Percentiles rank a stretch among this genome's conserved stretches.
These are phyloP conservation scores for Mesembryanthemum crystallinum DNA, from an alignment of 148 eudicot genomes.

Conservation along the genomic window DNA sequence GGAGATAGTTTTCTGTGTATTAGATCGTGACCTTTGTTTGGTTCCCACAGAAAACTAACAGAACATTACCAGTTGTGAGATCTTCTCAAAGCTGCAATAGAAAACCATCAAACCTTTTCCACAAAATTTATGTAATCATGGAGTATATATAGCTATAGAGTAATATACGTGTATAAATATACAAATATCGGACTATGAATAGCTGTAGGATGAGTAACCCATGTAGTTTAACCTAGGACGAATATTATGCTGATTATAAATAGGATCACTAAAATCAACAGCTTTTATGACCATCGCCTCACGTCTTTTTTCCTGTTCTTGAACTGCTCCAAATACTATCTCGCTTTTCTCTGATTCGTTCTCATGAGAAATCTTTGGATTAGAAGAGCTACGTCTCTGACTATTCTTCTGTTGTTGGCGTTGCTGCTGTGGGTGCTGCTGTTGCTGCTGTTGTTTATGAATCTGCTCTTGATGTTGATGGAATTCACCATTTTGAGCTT, in stretches of 20 bases:
- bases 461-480: slow-evolving; percentile 18
- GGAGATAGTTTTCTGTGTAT: not conserved
- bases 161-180: not conserved
- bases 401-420: slow-evolving; percentile 36
- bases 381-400: slow-evolving; percentile 45
- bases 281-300: slow-evolving; percentile 83
- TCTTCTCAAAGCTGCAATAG: slow-evolving; percentile 5
- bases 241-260: slow-evolving; percentile 40
- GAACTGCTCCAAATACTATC: slow-evolving; percentile 84
- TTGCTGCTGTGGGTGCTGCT: slow-evolving; percentile 30
- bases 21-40: not conserved
- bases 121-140: not conserved
- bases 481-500: slow-evolving; percentile 38
- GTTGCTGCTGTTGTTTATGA: slow-evolving; percentile 38
- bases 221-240: slow-evolving; percentile 75
- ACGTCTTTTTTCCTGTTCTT: slow-evolving; percentile 67
- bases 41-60: not conserved
- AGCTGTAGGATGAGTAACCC: slow-evolving; percentile 67
- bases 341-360: slow-evolving; percentile 61
- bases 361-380: slow-evolving; percentile 47
- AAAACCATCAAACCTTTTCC: not conserved
- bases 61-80: not conserved
- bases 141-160: not conserved
- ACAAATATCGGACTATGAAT: slow-evolving; percentile 11
- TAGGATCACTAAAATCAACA: slow-evolving; percentile 69